These are phyloP conservation scores for Solanum microdontum DNA, from an alignment of 257 asterid genomes.

Conservation along the genomic window DNA sequence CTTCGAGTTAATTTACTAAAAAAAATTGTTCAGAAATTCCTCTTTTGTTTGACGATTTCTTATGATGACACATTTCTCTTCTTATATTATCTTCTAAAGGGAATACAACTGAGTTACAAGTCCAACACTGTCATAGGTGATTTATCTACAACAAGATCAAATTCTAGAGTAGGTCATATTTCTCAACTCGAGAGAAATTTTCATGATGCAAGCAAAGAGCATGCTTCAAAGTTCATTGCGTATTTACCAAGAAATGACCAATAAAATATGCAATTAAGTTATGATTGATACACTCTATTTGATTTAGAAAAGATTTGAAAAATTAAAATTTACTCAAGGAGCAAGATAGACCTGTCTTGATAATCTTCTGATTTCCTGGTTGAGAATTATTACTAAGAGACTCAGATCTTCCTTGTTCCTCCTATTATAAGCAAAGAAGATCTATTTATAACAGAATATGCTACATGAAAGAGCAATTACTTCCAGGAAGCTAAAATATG, in stretches of 20 bases:
- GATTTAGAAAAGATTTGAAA: neutral
- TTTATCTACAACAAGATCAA: neutral
- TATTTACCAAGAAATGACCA: neutral
- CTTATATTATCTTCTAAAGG: neutral
- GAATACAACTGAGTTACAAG: neutral
- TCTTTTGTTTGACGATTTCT: neutral
- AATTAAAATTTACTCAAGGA: neutral
- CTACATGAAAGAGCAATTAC: neutral
- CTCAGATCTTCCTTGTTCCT: conserved; percentile 73
- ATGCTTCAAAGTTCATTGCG: neutral
- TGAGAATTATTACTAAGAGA: conserved; percentile 63
- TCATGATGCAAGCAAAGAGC: neutral
- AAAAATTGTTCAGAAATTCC: neutral
- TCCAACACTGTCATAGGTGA: neutral
- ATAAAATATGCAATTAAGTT: neutral
- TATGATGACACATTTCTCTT: neutral
- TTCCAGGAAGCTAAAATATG: neutral
- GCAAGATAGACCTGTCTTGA: conserved; percentile 60
- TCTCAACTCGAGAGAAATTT: neutral
- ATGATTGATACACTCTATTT: neutral
- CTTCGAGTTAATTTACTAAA: neutral
- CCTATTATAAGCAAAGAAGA: conserved; percentile 27
- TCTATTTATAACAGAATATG: neutral
- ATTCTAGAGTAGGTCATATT: neutral
- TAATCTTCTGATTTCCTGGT: conserved; percentile 85